Evolutionary conservation across 805 yeast species (phyloP), one percentile per base, ranked within the genome.

Genomic region (Tetrapisispora phaffii): DNA sequence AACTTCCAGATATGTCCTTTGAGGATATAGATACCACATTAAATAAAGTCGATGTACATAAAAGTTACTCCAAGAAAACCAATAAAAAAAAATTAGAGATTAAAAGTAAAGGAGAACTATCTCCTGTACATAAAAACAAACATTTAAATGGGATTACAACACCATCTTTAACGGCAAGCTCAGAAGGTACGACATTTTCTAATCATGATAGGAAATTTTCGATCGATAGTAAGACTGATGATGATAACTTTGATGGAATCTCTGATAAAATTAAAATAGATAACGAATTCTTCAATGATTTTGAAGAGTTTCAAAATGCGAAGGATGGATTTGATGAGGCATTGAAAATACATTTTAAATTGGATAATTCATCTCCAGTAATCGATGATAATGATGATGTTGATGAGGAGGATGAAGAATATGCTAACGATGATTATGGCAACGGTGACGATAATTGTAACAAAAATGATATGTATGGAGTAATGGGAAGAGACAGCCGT

Each of bases 21-120:
- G 66, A 61, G 43, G 63, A 61, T 42, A 39, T 60, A 31, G 64
- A 60, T 31, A 54, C 61, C 3, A 54, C 64, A 1, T 54, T 58
- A 41, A 47, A 55, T 7, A 41, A 35, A 24, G 47, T 49, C 6
- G 31, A 36, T 31, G 23, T 6, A 42, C 24, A 26, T 10, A 13
- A 41, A 31, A 33, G 41, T 34, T 16, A 42, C 35, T 15, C 47
- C 44, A 39, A 7, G 22, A 41, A 48, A 28, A 12, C 46, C 48
- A n/a, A 49, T 50, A 17, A 44, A 49, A 23, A 39, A 41, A 21
- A 43, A 39, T 17, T 10, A 13, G 33, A 22, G n/a, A 26, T n/a
- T 10, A 17, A 21, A 12, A 17, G 6, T 4, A 26, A 21, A 7
- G 10, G 16, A 22, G 36, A 44, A 41, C 19, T 20, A 4, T 44